Percentiles rank a stretch among this genome's conserved stretches.
These are phyloP conservation scores for Russula sp. DNA, from an alignment of 768 basidiomycete genomes.

Conservation along the genomic window DNA sequence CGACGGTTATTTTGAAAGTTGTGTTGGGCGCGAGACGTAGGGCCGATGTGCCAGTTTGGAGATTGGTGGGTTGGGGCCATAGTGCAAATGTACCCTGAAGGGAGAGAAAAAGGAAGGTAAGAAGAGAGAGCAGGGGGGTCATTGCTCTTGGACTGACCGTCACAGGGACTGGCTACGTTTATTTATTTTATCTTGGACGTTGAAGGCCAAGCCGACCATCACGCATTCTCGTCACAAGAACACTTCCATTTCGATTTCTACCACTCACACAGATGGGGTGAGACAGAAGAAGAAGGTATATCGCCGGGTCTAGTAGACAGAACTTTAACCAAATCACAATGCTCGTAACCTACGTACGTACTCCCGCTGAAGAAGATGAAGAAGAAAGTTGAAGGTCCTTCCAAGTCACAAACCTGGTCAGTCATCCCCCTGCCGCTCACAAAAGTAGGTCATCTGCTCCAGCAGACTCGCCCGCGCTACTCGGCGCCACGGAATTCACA, in stretches of 20 bases:
- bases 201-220: neutral
- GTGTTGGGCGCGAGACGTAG: constrained; percentile 41
- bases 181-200: too few species aligned
- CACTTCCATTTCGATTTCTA: neutral
- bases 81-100: constrained; percentile 32
- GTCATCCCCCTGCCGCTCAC: constrained; percentile 29
- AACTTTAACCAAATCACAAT: neutral
- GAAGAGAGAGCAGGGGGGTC: neutral
- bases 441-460: constrained; percentile 45
- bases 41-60: constrained; percentile 35
- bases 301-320: neutral
- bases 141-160: neutral
- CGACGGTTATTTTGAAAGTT: constrained; percentile 49
- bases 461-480: constrained; percentile 29
- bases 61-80: constrained; percentile 40
- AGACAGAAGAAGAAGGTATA: neutral
- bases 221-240: neutral
- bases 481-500: constrained; percentile 30
- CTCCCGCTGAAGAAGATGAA: neutral
- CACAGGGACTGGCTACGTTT: neutral
- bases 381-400: neutral
- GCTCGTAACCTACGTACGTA: constrained; percentile 1
- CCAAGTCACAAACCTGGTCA: neutral
- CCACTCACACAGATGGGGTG: neutral
- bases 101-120: constrained; percentile 14